These are phyloP conservation scores for Theobroma grandiflorum DNA, from an alignment of 441 rosid species.

Conservation along the genomic window DNA sequence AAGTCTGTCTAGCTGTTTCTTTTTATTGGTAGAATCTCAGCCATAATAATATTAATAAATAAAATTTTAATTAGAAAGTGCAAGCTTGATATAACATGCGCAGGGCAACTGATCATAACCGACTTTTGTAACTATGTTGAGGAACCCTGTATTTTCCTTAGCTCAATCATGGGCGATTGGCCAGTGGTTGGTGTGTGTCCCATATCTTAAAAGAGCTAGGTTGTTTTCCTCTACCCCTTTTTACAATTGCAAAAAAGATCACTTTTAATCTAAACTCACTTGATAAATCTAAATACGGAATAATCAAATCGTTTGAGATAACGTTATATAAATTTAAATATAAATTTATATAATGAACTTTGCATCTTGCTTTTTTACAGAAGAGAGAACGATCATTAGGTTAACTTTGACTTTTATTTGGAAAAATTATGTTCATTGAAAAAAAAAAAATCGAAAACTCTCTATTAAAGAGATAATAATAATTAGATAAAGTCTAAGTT, in stretches of 20 bases:
- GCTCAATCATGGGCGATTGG: neutral
- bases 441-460: neutral
- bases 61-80: neutral
- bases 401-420: too few species aligned
- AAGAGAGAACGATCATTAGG: too few species aligned
- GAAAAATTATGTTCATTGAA: too few species aligned
- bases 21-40: conserved; percentile 7
- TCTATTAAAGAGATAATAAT: neutral
- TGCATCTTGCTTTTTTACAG: too few species aligned
- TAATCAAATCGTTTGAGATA: too few species aligned
- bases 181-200: neutral
- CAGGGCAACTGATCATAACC: neutral
- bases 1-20: neutral
- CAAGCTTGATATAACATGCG: neutral
- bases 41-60: neutral
- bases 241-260: neutral
- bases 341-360: too few species aligned
- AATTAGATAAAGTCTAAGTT: neutral
- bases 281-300: too few species aligned
- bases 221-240: neutral
- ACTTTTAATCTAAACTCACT: neutral
- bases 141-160: neutral
- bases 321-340: too few species aligned
- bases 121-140: neutral
- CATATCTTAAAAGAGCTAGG: neutral